Percentiles rank a stretch among this genome's conserved stretches.
Conservation (phyloP, 306 rosid genomes). For the Fagus sylvatica region DNA sequence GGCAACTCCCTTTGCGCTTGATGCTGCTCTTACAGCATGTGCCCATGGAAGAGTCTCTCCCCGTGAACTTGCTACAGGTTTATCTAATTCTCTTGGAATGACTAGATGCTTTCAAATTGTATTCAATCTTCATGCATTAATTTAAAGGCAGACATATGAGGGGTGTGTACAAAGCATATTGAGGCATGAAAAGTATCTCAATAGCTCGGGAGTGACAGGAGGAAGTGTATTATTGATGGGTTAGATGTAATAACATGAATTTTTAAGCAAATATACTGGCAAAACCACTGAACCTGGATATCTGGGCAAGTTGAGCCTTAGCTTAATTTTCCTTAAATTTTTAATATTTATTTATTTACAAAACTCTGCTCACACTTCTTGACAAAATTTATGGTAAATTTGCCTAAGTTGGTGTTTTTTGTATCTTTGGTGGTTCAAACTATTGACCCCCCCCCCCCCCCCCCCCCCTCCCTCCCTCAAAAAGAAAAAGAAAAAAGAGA, state of each 20-base stretch:
- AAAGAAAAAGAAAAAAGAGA: background rate
- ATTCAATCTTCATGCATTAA: background rate
- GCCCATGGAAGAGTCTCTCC: conserved; percentile 85
- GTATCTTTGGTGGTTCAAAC: background rate
- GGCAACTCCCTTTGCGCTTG: conserved; percentile 92
- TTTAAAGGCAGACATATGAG: background rate
- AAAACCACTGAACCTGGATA: background rate
- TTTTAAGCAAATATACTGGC: background rate
- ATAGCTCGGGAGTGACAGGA: background rate
- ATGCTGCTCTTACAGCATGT: conserved; percentile 89
- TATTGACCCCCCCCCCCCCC: background rate
- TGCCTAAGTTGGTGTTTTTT: background rate
- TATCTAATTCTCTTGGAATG: conserved; percentile 20
- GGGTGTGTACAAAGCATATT: background rate
- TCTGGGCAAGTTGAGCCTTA: background rate
- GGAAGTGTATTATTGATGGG: background rate
- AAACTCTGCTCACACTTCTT: background rate
- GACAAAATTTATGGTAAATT: background rate
- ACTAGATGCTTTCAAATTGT: background rate
- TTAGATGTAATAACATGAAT: background rate
- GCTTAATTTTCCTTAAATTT: background rate
- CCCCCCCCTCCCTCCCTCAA: background rate
- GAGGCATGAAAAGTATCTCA: background rate
- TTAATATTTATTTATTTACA: background rate
- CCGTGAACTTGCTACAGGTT: conserved; percentile 91